Base-by-base conservation (phyloP, 2,329 filamentous ascomycete species). In the Monilinia aucupariae region DNA sequence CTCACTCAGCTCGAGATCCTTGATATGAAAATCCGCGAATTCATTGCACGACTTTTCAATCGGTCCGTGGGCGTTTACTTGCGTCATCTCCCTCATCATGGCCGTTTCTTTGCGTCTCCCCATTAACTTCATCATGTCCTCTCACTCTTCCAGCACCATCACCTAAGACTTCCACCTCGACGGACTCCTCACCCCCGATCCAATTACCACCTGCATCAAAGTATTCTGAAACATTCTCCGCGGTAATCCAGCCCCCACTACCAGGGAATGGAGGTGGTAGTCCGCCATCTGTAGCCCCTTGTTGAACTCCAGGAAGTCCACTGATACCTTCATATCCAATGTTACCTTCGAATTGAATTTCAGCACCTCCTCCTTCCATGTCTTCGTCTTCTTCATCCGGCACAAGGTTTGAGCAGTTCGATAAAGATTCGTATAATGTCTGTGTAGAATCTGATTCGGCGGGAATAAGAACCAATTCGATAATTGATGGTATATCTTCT, bases 201-300 rank as follows among this genome's bases (percentile, higher is more conserved):
- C 88, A 93, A 72, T 93, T 92, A 3, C 91, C 91, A 10, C 92
- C 82, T 66, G 83, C 86, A 70, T 94, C 90, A 75, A 94, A 90
- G 72, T 86, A 96, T 69, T 96, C 84, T 67, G 88, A 81, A 74
- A 96, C 87, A 71, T 97, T 97, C 63, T 96, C 93, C 10, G 90
- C 89, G 20, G 93, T 97, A 72, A 97, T 92, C 90, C 90, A 93
- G 0, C 89, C 89, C 0, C 84, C 84, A 56, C 88, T 90, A 1
- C 89, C 89, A 0, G 89, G 88, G 74, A 89, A 83, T 0, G 86
- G 83, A 1, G 85, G 85, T n/a, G 85, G 85, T 30, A 88, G 71
- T 2, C 80, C 81, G 0, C 82, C 82, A 62, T 78, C 76, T 7
- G 69, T 69, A 15, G 75, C 74, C 20, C 81, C 82, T 47, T 75